A percentile compares a stretch with the other conserved stretches of the same genome.
phyloP scores from a whole-genome alignment of 495 filamentous ascomycete genomes.

The Hyaloscypha finlandica region DNA sequence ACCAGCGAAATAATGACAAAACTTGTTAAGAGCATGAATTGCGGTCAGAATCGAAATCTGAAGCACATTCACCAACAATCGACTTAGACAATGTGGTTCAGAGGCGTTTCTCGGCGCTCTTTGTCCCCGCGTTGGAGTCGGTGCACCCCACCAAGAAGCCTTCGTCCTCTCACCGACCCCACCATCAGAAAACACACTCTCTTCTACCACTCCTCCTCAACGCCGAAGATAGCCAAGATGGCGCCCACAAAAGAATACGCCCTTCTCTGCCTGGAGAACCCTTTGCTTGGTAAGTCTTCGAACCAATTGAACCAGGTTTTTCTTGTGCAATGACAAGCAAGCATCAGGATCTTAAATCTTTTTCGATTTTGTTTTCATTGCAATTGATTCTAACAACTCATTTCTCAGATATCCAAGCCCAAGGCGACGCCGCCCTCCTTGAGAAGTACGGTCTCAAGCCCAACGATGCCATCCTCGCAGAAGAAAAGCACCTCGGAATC shows the following conservation, averaged over 20 bases:
- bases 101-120: not conserved
- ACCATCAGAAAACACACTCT: slow-evolving; percentile 8
- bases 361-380: not conserved
- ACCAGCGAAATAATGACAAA: not conserved
- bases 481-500: slow-evolving; percentile 82
- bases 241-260: slow-evolving; percentile 72
- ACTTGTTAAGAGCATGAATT: not conserved
- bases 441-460: slow-evolving; percentile 90
- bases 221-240: slow-evolving; percentile 53
- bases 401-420: slow-evolving; percentile 82
- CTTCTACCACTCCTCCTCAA: slow-evolving; percentile 15
- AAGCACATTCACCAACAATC: not conserved
- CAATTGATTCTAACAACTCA: slow-evolving; percentile 18
- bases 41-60: no score
- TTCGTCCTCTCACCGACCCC: slow-evolving; percentile 13
- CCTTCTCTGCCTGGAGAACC: slow-evolving; percentile 93
- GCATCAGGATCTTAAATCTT: not conserved
- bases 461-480: slow-evolving; percentile 97
- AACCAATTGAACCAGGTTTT: not conserved
- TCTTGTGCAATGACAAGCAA: not conserved
- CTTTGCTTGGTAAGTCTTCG: slow-evolving; percentile 74
- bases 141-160: slow-evolving; percentile 17
- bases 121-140: not conserved
- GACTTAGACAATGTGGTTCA: not conserved
- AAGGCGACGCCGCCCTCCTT: slow-evolving; percentile 77